Percentiles rank a stretch among this genome's conserved stretches.
phyloP scores from a whole-genome alignment of 139 green algal species.

The Astrephomene gubernaculifera region DNA sequence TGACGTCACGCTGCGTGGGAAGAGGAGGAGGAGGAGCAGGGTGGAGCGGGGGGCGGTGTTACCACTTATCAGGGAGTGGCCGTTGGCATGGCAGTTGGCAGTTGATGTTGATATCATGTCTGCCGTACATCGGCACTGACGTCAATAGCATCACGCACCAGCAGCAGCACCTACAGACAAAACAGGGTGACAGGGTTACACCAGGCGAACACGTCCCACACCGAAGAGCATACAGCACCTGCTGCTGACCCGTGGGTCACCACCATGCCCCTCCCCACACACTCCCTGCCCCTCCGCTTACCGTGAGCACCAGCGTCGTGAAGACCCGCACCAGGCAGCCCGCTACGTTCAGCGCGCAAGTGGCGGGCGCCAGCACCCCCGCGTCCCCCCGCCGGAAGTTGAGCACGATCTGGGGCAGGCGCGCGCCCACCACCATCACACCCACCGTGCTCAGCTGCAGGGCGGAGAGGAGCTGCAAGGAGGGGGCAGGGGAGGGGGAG shows the following conservation, averaged over 20 bases:
- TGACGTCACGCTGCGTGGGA: constrained; percentile 16
- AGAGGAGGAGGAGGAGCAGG: not conserved
- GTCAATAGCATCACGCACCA: no score
- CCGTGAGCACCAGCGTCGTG: constrained; percentile 81
- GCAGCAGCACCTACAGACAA: no score
- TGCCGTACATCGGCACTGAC: no score
- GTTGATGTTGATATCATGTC: no score
- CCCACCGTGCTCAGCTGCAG: constrained; percentile 73
- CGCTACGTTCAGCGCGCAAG: constrained; percentile 74
- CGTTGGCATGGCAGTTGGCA: no score
- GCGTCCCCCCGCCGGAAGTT: constrained; percentile 78
- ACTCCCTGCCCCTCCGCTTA: no score
- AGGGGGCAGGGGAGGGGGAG: not conserved
- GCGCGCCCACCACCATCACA: constrained; percentile 60
- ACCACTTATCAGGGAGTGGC: no score
- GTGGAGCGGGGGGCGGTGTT: not conserved
- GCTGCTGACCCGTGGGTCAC: no score
- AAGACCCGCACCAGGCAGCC: constrained; percentile 79
- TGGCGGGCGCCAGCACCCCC: constrained; percentile 78
- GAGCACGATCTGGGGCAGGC: constrained; percentile 84
- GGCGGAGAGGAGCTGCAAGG: constrained; percentile 35
- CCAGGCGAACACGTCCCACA: no score
- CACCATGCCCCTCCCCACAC: no score
- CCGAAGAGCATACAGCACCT: no score
- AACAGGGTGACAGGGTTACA: no score